Evolutionary conservation across 345 rosid genomes (phyloP), one percentile per base, ranked within the genome.

Genomic region (Aegle marmelos): DNA sequence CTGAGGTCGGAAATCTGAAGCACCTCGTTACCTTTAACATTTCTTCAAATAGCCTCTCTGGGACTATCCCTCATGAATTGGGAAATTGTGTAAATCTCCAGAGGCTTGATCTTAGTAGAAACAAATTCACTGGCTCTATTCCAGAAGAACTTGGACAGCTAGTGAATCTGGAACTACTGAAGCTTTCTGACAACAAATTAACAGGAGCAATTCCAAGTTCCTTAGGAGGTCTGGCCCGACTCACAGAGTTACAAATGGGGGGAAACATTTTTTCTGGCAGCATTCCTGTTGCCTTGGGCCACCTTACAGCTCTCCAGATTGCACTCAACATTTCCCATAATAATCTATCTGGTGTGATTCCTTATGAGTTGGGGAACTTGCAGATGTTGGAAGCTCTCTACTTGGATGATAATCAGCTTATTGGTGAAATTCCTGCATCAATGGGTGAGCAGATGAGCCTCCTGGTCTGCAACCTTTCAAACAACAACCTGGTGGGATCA

Each of bases 81-180:
- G 91, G 90, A 56, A 85, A 86, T 67, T 91, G 98, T 81, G 83
- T 80, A 76, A 85, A 86, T 71, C 91, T 91, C 69, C 94, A 93
- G 84, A 80, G 98, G 82, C 93, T 93, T 86, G 98, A 93, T 86
- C 90, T 93, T 69, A 90, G 98, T 83, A 87, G 91, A 72, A 93
- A 93, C 85, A 72, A 77, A 72, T 89, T 93, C 70, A 78, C 83
- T 6, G 91, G 88, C 60, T 31, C 77, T 73, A 82, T 91, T 59
- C 92, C 94, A 0, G 79, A 79, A 72, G 92, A 90, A 82, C 85
- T 93, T 48, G 98, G 98, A 54, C 84, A 85, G 72, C 90, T 91
- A 19, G 86, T 85, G 86, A 90, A 88, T 79, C 84, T 93, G 79
- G 98, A 93, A 87, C 83, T 90, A 74, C 79, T 93, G 72, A 91